Evolutionary conservation across 345 rosid species (phyloP), one percentile per base, ranked within the genome.

Genomic region (Draba incana): DNA sequence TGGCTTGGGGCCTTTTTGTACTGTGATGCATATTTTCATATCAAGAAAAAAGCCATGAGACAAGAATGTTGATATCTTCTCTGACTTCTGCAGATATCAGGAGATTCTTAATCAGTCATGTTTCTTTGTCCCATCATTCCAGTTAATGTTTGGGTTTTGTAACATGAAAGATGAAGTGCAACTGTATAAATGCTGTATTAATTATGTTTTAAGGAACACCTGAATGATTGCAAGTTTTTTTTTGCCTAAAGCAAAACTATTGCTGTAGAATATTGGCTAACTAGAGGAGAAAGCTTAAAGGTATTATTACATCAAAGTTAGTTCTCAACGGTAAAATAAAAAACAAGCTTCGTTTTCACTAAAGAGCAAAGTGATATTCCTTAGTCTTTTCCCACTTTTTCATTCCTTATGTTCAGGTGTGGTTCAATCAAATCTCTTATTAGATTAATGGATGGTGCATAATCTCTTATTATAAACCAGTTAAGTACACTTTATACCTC

Each of bases 271-370:
- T 52, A 58, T 57, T 42, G 42, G 71, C 51, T 66, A 53, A 54
- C n/a, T n/a, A n/a, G n/a, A n/a, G n/a, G 33, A 67, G 51, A 74
- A 59, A 74, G 68, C 12, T 59, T 13, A 73, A 56, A 66, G 39
- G 60, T n/a, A n/a, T 23, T 2, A 24, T 24, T 8, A 66, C 77
- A 74, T 68, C 12, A 74, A 74, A 74, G 74, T 54, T 5, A 61
- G 30, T 20, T 55, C 69, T 54, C 46, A 68, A 74, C 78, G 78
- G 74, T 74, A 25, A 74, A 61, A 59, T 59, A 24, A 66, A 60
- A 61, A 74, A 61, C 74, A 74, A 61, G 58, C 78, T 74, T 74
- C 74, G 27, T 61, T 74, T 61, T 74, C 64, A 74, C 74, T 66
- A 68, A 68, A 74, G 74, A 61, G 69, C 20, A 74, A 74, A 74